Conservation (phyloP, 164 flowering plant species). For the Akebia trifoliata region DNA sequence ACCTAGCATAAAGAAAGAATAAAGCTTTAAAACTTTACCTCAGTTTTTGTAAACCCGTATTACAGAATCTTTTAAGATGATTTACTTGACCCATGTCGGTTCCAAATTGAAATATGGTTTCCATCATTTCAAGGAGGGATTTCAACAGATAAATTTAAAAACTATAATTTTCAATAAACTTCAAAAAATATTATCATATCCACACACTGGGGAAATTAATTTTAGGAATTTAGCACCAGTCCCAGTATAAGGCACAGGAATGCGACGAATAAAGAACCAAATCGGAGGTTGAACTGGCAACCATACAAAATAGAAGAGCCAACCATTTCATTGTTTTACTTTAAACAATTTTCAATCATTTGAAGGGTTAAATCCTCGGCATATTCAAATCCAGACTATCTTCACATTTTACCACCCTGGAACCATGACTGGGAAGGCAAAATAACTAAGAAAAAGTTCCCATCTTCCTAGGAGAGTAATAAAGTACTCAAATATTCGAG, state of each 20-base stretch:
- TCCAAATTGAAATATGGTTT: not conserved
- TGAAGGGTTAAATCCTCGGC: too few relatives aligned
- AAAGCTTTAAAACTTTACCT: not conserved
- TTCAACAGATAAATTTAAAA: not conserved
- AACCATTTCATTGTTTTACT: not conserved
- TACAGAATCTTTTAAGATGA: not conserved
- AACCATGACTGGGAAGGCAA: not conserved
- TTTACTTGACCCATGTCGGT: not conserved
- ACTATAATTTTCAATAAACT: too few relatives aligned
- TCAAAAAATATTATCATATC: too few relatives aligned
- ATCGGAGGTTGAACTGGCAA: too few relatives aligned
- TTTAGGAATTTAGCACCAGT: too few relatives aligned
- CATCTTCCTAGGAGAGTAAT: not conserved
- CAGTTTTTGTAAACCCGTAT: not conserved
- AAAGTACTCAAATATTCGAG: not conserved
- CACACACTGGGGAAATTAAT: too few relatives aligned
- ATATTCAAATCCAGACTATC: not conserved
- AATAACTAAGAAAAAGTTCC: not conserved
- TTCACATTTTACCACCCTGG: not conserved
- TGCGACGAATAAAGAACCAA: too few relatives aligned
- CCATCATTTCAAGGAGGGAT: not conserved
- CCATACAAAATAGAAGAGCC: not conserved
- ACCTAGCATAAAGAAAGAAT: constrained; percentile 32
- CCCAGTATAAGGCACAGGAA: too few relatives aligned
- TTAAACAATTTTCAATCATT: constrained; percentile 1